These are phyloP conservation scores for Onygenales sp. DNA, from an alignment of 2,329 filamentous ascomycete species.

Conservation along the genomic window DNA sequence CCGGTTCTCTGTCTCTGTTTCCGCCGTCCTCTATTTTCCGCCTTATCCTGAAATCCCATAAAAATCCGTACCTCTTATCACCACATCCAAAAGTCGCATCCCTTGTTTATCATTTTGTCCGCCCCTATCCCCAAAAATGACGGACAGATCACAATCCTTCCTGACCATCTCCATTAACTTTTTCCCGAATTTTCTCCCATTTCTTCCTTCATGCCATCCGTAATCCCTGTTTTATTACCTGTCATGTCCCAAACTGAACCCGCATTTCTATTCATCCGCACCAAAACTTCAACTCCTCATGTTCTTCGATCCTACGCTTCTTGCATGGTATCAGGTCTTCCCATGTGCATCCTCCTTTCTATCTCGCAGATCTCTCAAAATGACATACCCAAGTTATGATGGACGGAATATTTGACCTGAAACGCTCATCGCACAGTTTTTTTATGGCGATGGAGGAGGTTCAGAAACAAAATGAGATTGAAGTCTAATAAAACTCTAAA, in stretches of 20 bases:
- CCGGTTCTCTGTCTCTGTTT: slow-evolving; percentile 12
- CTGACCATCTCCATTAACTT: slow-evolving; percentile 10
- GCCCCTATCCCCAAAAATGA: neutral
- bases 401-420: neutral
- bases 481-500: neutral
- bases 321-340: neutral
- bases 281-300: neutral
- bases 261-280: slow-evolving; percentile 1
- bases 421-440: neutral
- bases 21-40: slow-evolving; percentile 9
- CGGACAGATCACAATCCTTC: slow-evolving; percentile 3
- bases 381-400: neutral
- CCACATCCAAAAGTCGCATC: neutral
- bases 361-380: neutral
- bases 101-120: neutral
- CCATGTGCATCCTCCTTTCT: slow-evolving; percentile 9
- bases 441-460: neutral
- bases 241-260: neutral
- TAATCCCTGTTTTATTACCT: neutral
- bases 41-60: slow-evolving; percentile 3
- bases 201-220: slow-evolving; percentile 8
- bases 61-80: slow-evolving; percentile 8
- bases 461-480: neutral
- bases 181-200: slow-evolving; percentile 9
- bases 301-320: neutral